Conservation (phyloP, 345 rosid genomes). For the Eucalyptus rudis region DNA sequence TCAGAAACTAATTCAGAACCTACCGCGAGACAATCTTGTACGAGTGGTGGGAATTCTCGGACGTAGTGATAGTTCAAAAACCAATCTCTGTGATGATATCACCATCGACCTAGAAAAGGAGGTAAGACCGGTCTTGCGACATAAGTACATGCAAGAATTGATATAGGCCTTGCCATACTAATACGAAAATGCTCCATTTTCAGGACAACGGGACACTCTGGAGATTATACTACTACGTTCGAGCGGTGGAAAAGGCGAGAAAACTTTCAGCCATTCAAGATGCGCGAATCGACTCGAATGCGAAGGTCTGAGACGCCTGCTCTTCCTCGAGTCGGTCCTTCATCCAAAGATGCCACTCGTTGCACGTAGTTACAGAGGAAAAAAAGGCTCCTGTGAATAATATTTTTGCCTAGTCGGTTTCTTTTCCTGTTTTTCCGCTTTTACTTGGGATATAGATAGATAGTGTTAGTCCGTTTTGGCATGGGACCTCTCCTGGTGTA, state of each 20-base stretch:
- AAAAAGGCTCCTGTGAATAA: not conserved
- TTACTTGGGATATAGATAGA: not conserved
- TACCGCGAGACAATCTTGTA: slow-evolving; percentile 28
- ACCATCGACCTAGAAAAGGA: slow-evolving; percentile 26
- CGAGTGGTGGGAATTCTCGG: slow-evolving; percentile 25
- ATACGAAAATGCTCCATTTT: not conserved
- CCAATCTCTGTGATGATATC: slow-evolving; percentile 3
- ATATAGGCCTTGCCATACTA: not conserved
- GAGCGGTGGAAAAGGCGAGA: slow-evolving; percentile 29
- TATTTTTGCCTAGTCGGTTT: not conserved
- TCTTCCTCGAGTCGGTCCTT: not conserved
- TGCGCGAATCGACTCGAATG: not conserved
- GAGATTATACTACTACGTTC: slow-evolving; percentile 37
- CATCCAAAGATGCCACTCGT: not conserved
- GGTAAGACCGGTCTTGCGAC: slow-evolving; percentile 2
- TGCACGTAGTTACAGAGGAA: not conserved
- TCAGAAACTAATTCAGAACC: slow-evolving; percentile 24
- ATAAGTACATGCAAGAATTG: not conserved
- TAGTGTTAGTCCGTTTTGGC: not conserved
- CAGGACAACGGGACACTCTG: slow-evolving; percentile 44
- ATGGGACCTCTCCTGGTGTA: not conserved
- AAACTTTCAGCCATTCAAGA: not conserved
- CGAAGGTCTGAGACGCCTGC: not conserved
- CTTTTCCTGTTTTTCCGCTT: not conserved
- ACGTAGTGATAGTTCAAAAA: not conserved